Evolutionary conservation across 2,329 filamentous ascomycete species (phyloP), one percentile per base, ranked within the genome.

Genomic region (Trichoderma atrobrunneum): DNA sequence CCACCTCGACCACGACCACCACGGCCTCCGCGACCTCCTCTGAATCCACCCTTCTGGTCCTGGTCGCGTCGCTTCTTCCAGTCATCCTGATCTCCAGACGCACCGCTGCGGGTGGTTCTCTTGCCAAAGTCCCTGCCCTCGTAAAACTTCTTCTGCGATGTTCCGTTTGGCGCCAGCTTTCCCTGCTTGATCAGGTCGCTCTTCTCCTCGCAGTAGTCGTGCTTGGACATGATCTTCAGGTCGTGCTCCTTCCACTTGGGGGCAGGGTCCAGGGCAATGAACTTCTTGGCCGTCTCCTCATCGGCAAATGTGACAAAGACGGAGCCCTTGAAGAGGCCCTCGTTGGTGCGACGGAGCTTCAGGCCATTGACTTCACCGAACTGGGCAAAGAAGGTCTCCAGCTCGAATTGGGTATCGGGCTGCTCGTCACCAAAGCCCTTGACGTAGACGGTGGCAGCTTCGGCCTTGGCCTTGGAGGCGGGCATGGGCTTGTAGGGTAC

Each of bases 371-470:
- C 89, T 36, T 92, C 87, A 61, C 95, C 95, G 80, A 90, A 95
- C 72, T 91, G 88, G 71, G 90, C 87, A 81, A 98, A 97, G 86
- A 97, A 98, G 73, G 90, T 90, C 85, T 99, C 96, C 72, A 99
- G 91, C 75, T 98, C 94, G 81, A 97, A 94, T 82, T 98, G 96
- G 32, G 94, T 95, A 73, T 89, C 91, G 12, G 91, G 87, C n/a
- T 88, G 87, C 83, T 97, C 95, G 59, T 92, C 89, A 59, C 94
- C 94, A 78, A 99, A 99, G 64, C 95, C 95, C 87, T 98, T 99
- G 77, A 89, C 94, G 82, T 99, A 99, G 79, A 97, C 88, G 78
- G 91, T 95, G 72, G 91, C 87, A 72, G 89, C 87, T 81, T 95
- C 91, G 71, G 88, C 86, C 82, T 90, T 88, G 80, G 90, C 87